Conservation (phyloP, 2,329 filamentous ascomycete genomes). For the Fusarium lyarnte region DNA sequence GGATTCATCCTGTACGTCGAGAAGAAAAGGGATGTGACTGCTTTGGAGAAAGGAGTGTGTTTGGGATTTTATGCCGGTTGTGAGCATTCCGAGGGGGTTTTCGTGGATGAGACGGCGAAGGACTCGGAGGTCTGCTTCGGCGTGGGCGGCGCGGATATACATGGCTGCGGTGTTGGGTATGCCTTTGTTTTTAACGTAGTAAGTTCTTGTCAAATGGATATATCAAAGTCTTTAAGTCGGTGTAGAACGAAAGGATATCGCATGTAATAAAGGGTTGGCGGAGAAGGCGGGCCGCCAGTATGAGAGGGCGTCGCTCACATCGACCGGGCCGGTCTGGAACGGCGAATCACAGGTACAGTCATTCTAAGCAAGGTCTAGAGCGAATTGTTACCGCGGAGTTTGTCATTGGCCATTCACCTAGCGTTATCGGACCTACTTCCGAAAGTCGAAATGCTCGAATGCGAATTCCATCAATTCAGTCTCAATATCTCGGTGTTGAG, state of each 20-base stretch:
- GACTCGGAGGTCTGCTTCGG: constrained; percentile 57
- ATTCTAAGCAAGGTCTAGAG: constrained; percentile 5
- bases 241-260: not conserved
- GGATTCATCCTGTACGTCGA: constrained; percentile 58
- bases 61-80: constrained; percentile 65
- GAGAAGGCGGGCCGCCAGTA: constrained; percentile 18
- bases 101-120: constrained; percentile 66
- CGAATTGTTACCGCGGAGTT: not conserved
- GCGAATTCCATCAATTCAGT: not conserved
- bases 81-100: constrained; percentile 70
- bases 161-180: not conserved
- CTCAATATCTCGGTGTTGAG: not conserved
- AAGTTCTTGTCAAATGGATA: accelerated
- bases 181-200: accelerated
- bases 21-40: constrained; percentile 69
- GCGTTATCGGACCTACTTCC: not conserved
- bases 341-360: constrained; percentile 10
- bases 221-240: accelerated
- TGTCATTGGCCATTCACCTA: not conserved
- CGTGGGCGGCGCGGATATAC: constrained; percentile 51
- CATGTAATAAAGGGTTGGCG: constrained; percentile 20
- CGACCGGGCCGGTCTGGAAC: constrained; percentile 14
- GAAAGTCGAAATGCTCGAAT: accelerated
- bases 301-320: not conserved
- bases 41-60: constrained; percentile 61